Percentiles rank a stretch among this genome's conserved stretches.
phyloP scores from a whole-genome alignment of 2,329 filamentous ascomycete species.

The Paecilomyces fulvus region DNA sequence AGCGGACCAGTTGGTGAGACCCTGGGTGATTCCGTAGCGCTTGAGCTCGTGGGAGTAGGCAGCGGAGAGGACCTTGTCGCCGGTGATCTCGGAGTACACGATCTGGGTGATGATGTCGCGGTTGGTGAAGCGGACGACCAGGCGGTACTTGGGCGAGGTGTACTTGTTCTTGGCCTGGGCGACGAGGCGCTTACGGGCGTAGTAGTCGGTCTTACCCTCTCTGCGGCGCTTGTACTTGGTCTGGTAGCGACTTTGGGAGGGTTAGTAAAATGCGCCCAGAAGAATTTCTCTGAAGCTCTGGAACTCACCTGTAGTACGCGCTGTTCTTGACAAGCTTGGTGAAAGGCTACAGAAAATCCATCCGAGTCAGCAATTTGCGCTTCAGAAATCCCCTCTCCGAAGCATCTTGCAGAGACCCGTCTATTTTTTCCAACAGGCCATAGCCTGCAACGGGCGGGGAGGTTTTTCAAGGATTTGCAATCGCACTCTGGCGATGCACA shows the following conservation, averaged over 20 bases:
- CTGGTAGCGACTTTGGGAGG: slow-evolving; percentile 73
- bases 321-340: slow-evolving; percentile 95
- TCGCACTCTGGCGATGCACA: slow-evolving; percentile 16
- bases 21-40: slow-evolving; percentile 95
- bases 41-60: slow-evolving; percentile 97
- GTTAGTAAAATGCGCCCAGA: slow-evolving; percentile 9
- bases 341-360: slow-evolving; percentile 61
- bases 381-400: slow-evolving; percentile 80
- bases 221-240: slow-evolving; percentile 99
- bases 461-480: slow-evolving; percentile 7
- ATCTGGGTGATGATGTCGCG: slow-evolving; percentile 99
- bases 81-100: slow-evolving; percentile 88
- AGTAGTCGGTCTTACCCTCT: slow-evolving; percentile 99
- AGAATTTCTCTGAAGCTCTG: slow-evolving; percentile 5
- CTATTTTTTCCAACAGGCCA: slow-evolving; percentile 7
- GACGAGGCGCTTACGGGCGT: slow-evolving; percentile 98
- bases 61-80: slow-evolving; percentile 90
- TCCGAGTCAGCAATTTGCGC: slow-evolving; percentile 99
- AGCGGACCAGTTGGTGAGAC: slow-evolving; percentile 99
- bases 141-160: slow-evolving; percentile 99
- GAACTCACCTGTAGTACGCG: slow-evolving; percentile 91
- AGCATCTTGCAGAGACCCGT: slow-evolving; percentile 96
- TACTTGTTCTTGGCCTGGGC: slow-evolving; percentile 99
- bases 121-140: slow-evolving; percentile 99
- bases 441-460: slow-evolving; percentile 8